These are phyloP conservation scores for Metschnikowia orientalis DNA, from an alignment of 805 yeast genomes.

Conservation along the genomic window DNA sequence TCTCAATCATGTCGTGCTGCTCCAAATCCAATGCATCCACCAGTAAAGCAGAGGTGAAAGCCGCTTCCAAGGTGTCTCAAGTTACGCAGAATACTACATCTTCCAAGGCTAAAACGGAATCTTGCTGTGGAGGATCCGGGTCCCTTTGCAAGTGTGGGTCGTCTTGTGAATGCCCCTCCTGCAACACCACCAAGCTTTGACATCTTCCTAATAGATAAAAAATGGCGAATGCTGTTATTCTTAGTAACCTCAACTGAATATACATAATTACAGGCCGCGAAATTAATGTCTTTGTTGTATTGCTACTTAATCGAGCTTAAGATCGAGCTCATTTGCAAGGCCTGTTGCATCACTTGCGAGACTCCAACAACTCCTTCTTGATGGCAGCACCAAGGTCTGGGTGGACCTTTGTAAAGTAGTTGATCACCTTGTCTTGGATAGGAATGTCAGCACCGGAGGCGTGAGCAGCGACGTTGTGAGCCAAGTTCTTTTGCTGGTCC, in stretches of 20 bases:
- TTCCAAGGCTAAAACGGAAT: slow-evolving; percentile 12
- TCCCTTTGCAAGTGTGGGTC: slow-evolving; percentile 41
- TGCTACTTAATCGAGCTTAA: too few relatives aligned
- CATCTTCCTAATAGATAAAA: too few relatives aligned
- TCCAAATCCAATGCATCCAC: too few relatives aligned
- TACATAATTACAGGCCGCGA: too few relatives aligned
- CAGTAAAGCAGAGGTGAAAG: too few relatives aligned
- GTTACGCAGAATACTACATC: slow-evolving; percentile 11
- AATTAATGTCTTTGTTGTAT: too few relatives aligned
- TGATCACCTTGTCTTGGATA: slow-evolving; percentile 75
- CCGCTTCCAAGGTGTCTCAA: too few relatives aligned
- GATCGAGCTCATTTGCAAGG: too few relatives aligned
- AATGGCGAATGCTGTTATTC: not conserved
- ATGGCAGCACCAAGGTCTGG: slow-evolving; percentile 63
- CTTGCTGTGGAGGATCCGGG: slow-evolving; percentile 29
- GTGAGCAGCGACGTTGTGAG: slow-evolving; percentile 80
- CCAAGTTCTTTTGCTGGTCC: slow-evolving; percentile 79
- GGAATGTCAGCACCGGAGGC: slow-evolving; percentile 62
- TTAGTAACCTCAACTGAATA: too few relatives aligned
- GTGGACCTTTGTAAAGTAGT: slow-evolving; percentile 70
- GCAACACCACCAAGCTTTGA: slow-evolving; percentile 40
- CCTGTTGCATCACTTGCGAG: slow-evolving; percentile 39
- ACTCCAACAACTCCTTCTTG: slow-evolving; percentile 55
- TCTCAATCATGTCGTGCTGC: slow-evolving; percentile 17
- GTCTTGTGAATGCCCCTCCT: slow-evolving; percentile 35